Evolutionary conservation across 1,284 basidiomycete genomes (phyloP), one percentile per base, ranked within the genome.

Genomic region (Leccinum griseonigrum): DNA sequence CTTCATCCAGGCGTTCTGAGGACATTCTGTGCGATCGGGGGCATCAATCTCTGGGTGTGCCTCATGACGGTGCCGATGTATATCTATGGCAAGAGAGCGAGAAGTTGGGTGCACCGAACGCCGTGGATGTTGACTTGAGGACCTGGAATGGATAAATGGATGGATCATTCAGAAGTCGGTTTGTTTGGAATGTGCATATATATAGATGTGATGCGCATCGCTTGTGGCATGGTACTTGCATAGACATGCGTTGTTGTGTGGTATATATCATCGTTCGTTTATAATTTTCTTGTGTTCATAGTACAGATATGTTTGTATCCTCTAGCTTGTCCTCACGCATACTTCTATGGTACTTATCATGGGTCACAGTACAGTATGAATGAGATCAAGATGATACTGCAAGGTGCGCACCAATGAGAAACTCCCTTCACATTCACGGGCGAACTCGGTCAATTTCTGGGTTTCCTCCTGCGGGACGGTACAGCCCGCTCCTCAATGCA

Each of bases 331-430:
- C 1, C 75, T n/a, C 9, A 36, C 34, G 34, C 32, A 34, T 14
- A 10, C 38, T 40, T n/a, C 38, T n/a, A 40, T n/a, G 8, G 40
- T n/a, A n/a, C 16, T 40, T n/a, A 40, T 40, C n/a, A 40, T n/a
- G 40, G 9, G n/a, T 22, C 22, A 22, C 22, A 22, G 22, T 22
- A 22, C 16, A 72, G 32, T 28, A 66, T 67, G 22, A 74, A 70
- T 28, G 71, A 75, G 43, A 75, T 56, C 40, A 71, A n/a, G 29
- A 72, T 50, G 22, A 75, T 60, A 16, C 22, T 54, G 56, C 68
- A 72, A 68, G 54, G 66, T 43, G 36, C 62, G 67, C 11, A 46
- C 57, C 16, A 66, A n/a, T 1, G 54, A 46, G 10, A 64, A 50
- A 26, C 36, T 57, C 29, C 16, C 28, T 29, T 57, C 18, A 13